These are phyloP conservation scores for Camellia lanceoleosa DNA, from an alignment of 148 eudicot genomes.

Conservation along the genomic window DNA sequence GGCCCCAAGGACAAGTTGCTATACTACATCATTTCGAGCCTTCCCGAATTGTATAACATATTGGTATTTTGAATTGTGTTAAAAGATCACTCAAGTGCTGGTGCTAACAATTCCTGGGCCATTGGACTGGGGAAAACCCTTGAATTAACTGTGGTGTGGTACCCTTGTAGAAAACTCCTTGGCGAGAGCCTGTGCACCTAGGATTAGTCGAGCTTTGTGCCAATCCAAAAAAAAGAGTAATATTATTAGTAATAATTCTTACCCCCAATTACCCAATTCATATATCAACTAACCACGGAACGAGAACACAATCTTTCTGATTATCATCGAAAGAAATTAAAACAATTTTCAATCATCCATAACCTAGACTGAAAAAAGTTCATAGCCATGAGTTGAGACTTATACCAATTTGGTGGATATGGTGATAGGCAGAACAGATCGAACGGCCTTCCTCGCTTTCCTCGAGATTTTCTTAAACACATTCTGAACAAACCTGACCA, in stretches of 20 bases:
- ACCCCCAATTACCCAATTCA: no score
- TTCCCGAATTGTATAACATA: not conserved
- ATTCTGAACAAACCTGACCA: conserved; percentile 81
- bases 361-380: not conserved
- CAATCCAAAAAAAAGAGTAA: not conserved
- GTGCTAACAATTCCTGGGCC: not conserved
- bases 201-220: not conserved
- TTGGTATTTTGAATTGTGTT: not conserved
- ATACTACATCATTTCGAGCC: not conserved
- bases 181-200: no score
- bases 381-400: not conserved
- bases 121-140: no score
- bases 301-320: not conserved
- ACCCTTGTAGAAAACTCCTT: not conserved
- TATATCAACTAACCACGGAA: no score
- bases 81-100: not conserved
- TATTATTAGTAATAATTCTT: no score
- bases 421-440: conserved; percentile 72
- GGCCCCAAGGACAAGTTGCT: not conserved
- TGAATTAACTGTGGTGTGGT: no score
- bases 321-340: not conserved
- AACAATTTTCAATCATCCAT: not conserved
- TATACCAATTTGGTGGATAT: conserved; percentile 80
- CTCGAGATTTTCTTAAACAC: conserved; percentile 72
- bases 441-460: conserved; percentile 79